Conservation (phyloP, 2,329 filamentous ascomycete genomes). For the Penicillium oxalicum region DNA sequence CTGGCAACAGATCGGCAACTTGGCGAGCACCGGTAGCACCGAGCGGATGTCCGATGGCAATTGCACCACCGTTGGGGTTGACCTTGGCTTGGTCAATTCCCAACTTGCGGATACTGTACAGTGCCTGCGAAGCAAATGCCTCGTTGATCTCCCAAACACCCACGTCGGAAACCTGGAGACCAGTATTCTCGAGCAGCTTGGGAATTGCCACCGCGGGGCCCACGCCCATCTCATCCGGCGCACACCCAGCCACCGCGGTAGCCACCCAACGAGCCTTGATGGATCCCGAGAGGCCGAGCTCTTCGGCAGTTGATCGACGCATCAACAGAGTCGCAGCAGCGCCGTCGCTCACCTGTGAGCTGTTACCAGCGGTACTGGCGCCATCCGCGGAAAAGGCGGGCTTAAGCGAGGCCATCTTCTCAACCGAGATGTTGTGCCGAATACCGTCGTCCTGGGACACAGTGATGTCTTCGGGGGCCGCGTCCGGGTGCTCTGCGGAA, state of each 20-base stretch:
- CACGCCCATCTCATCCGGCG: constrained; percentile 89
- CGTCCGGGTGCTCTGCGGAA: constrained; percentile 57
- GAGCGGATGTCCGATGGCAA: constrained; percentile 87
- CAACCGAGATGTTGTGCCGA: constrained; percentile 58
- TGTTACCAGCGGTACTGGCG: constrained; percentile 77
- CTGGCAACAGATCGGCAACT: constrained; percentile 65
- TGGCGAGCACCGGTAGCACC: constrained; percentile 83
- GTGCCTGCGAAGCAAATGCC: constrained; percentile 59
- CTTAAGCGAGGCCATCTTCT: constrained; percentile 72
- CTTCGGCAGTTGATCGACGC: constrained; percentile 70
- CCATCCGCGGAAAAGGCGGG: constrained; percentile 75
- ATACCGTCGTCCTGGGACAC: constrained; percentile 80
- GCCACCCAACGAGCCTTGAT: constrained; percentile 82
- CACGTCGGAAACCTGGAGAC: constrained; percentile 63
- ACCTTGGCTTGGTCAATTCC: constrained; percentile 61
- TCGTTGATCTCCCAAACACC: constrained; percentile 93
- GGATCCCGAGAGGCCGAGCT: constrained; percentile 60
- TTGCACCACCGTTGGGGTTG: constrained; percentile 89
- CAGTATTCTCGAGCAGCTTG: constrained; percentile 65
- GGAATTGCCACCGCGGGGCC: constrained; percentile 84
- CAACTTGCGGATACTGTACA: constrained; percentile 63
- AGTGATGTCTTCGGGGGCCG: constrained; percentile 53
- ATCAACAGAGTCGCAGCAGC: constrained; percentile 79
- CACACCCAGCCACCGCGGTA: constrained; percentile 68
- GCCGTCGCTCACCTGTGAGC: constrained; percentile 78